Conservation (phyloP, 1,139 yeast genomes). For the Candida tetrigidarum region DNA sequence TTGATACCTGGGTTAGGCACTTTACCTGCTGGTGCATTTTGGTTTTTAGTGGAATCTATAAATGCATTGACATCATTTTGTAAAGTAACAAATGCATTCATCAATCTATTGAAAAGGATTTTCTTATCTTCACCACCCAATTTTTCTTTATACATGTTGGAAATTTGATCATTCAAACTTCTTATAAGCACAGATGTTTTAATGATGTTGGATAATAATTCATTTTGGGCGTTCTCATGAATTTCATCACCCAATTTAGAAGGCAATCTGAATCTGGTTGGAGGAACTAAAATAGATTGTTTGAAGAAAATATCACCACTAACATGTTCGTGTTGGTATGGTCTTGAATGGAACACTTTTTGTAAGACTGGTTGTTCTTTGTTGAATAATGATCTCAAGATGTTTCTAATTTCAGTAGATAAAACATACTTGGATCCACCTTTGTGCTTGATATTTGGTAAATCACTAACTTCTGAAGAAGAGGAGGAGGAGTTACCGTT, state of each 20-base stretch:
- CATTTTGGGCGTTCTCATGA: constrained; percentile 94
- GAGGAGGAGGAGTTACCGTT: constrained; percentile 9
- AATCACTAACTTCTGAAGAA: constrained; percentile 21
- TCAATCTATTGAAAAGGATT: constrained; percentile 80
- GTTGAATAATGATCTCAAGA: constrained; percentile 72
- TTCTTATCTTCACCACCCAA: constrained; percentile 67
- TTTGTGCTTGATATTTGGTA: constrained; percentile 56
- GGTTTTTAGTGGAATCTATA: constrained; percentile 90
- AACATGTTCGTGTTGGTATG: constrained; percentile 53
- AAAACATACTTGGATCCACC: constrained; percentile 83
- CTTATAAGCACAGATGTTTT: constrained; percentile 82
- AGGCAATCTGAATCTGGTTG: constrained; percentile 95
- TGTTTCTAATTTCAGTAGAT: constrained; percentile 84
- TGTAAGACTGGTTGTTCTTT: constrained; percentile 68
- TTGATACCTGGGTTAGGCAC: constrained; percentile 92
- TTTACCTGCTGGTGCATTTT: constrained; percentile 67
- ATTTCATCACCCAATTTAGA: constrained; percentile 96
- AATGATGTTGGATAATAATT: constrained; percentile 76
- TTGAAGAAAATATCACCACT: constrained; percentile 91
- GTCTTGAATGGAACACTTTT: constrained; percentile 77
- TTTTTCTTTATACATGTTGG: constrained; percentile 63
- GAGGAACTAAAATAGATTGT: constrained; percentile 89
- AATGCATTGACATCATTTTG: constrained; percentile 96
- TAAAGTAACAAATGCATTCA: constrained; percentile 92
- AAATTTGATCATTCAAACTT: constrained; percentile 83